Conservation (phyloP, 352 stramenopile genomes). For the Blastocystis sp. region DNA sequence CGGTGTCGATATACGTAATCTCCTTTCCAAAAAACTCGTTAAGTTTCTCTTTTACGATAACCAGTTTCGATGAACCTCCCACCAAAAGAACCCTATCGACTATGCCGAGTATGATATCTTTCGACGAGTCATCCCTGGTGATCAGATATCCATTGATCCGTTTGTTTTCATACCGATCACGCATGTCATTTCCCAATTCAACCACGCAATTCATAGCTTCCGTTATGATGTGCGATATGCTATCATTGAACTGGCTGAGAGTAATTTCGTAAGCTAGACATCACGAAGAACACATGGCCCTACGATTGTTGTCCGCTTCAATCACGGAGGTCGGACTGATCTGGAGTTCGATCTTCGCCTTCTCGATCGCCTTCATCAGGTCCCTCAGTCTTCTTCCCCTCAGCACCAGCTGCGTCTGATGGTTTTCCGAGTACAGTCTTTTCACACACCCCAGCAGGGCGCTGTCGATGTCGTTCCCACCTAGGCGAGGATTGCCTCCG, state of each 20-base stretch:
- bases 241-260: neutral
- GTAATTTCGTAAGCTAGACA: neutral
- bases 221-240: neutral
- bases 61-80: neutral
- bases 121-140: neutral
- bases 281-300: neutral
- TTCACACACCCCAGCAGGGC: neutral
- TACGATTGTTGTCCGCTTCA: neutral
- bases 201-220: neutral
- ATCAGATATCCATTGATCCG: neutral
- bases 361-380: neutral
- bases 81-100: neutral
- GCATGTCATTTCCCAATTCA: neutral
- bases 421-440: neutral
- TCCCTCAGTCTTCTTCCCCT: neutral
- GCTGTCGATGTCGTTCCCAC: conserved; percentile 74
- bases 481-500: conserved; percentile 77
- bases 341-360: neutral
- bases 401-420: neutral
- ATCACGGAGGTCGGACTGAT: neutral
- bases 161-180: neutral
- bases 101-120: neutral
- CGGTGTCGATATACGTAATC: neutral
- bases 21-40: neutral
- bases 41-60: neutral